A percentile compares a stretch with the other conserved stretches of the same genome.
Conservation (phyloP, 805 yeast species). For the Groenewaldozyma tartarivorans region DNA sequence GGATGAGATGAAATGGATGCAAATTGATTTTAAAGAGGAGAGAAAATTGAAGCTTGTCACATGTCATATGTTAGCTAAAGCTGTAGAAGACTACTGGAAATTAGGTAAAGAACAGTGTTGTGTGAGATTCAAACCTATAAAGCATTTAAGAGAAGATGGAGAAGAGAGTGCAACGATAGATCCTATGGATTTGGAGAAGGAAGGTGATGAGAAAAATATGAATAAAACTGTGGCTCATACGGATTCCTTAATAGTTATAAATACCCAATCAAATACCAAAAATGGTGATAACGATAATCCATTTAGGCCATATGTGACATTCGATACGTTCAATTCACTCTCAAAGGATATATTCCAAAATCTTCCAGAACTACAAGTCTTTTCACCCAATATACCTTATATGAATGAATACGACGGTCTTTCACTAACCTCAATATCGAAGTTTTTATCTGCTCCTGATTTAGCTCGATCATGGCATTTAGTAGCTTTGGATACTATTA, state of each 20-base stretch:
- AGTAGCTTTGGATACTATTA: slow-evolving; percentile 19
- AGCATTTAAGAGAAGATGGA: slow-evolving; percentile 10
- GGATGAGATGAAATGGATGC: slow-evolving; percentile 78
- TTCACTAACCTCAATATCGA: slow-evolving; percentile 25
- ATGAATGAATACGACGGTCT: slow-evolving; percentile 18
- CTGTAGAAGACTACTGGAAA: slow-evolving; percentile 68
- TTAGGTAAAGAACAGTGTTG: slow-evolving; percentile 60
- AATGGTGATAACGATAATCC: slow-evolving; percentile 6
- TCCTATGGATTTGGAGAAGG: slow-evolving; percentile 8
- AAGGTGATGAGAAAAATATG: slow-evolving; percentile 5
- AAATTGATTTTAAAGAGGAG: slow-evolving; percentile 64
- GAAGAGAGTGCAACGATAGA: slow-evolving; percentile 5
- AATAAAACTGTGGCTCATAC: not conserved
- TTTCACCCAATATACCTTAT: slow-evolving; percentile 16
- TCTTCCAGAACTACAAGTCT: slow-evolving; percentile 17
- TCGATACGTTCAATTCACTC: slow-evolving; percentile 15
- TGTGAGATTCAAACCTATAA: slow-evolving; percentile 42
- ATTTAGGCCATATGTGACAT: slow-evolving; percentile 13
- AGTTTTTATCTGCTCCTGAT: slow-evolving; percentile 23
- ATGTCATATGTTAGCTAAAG: slow-evolving; percentile 60
- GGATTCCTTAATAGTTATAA: slow-evolving; percentile 9
- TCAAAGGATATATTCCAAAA: slow-evolving; percentile 17
- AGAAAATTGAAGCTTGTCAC: slow-evolving; percentile 60
- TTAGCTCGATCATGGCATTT: slow-evolving; percentile 23
- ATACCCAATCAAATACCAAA: slow-evolving; percentile 1